Percentiles rank a stretch among this genome's conserved stretches.
Evolutionary conservation across 192 early-diverging fungal genomes (phyloP).

Genomic region (Rhizoclosmatium sp.): DNA sequence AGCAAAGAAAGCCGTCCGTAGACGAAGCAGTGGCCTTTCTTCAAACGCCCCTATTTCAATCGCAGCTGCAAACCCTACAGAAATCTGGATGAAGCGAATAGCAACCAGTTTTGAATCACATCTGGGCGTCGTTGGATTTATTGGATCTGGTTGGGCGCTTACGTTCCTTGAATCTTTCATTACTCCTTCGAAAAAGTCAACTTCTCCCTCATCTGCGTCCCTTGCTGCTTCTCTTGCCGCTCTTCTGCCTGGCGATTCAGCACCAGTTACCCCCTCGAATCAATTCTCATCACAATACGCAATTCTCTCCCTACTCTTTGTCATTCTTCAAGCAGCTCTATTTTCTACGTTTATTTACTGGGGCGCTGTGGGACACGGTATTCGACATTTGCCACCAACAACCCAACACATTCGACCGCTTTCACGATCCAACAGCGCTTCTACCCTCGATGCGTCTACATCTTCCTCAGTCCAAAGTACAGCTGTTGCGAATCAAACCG

Average conservation of each 20-base stretch:
- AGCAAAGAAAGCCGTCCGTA: neutral
- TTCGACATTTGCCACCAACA: neutral
- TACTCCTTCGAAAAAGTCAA: neutral
- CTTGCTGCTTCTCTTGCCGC: neutral
- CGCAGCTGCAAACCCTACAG: neutral
- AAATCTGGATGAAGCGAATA: neutral
- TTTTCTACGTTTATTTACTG: constrained; percentile 14
- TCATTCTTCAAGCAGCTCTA: neutral
- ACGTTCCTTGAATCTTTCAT: constrained; percentile 4
- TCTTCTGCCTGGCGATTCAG: neutral
- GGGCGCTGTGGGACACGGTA: neutral
- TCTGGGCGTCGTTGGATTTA: neutral
- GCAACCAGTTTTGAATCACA: constrained; percentile 15
- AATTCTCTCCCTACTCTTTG: neutral
- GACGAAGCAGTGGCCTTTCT: neutral
- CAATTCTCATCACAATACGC: neutral
- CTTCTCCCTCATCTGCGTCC: neutral
- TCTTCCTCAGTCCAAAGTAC: neutral
- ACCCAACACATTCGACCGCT: constrained; percentile 5
- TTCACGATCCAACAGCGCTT: neutral
- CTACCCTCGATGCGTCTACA: neutral
- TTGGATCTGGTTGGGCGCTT: constrained; percentile 5
- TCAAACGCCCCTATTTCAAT: neutral
- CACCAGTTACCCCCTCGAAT: neutral
- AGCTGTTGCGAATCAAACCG: neutral